Evolutionary conservation across 1,139 yeast species (phyloP).

Genomic region (Kluyveromyces marxianus): DNA sequence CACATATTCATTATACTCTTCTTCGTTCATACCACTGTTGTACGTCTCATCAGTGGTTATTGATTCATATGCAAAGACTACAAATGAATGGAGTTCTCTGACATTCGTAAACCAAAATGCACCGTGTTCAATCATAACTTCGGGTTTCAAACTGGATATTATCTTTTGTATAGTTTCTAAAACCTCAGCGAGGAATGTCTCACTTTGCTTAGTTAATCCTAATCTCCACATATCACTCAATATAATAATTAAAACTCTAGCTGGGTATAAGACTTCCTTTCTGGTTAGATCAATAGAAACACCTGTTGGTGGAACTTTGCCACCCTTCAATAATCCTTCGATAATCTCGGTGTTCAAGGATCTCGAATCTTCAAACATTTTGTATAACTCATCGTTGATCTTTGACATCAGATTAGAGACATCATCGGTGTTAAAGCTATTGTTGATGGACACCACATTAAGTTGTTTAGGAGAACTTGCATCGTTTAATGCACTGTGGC

Average conservation of each 20-base stretch:
- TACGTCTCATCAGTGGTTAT: conserved; percentile 76
- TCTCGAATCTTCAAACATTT: conserved; percentile 70
- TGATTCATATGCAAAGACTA: conserved; percentile 86
- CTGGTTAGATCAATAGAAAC: conserved; percentile 73
- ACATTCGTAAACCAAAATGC: conserved; percentile 98
- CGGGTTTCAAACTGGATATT: conserved; percentile 66
- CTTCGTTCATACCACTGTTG: conserved; percentile 79
- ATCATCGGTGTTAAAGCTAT: conserved; percentile 37
- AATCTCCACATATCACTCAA: conserved; percentile 98
- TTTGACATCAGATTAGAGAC: conserved; percentile 42
- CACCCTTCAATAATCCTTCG: conserved; percentile 79
- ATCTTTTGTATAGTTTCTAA: conserved; percentile 80
- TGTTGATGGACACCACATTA: conserved; percentile 14
- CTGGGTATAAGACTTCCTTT: conserved; percentile 93
- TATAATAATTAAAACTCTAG: conserved; percentile 85
- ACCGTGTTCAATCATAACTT: conserved; percentile 83
- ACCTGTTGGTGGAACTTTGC: conserved; percentile 83
- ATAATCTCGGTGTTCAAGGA: conserved; percentile 77
- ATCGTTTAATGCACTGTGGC: conserved; percentile 10
- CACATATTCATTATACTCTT: conserved; percentile 84
- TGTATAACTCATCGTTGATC: conserved; percentile 66
- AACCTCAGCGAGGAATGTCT: conserved; percentile 84
- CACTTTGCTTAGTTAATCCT: conserved; percentile 88
- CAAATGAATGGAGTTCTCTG: conserved; percentile 91
- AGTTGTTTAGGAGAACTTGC: conserved; percentile 13